These are phyloP conservation scores for Paramecium caudatum DNA, from an alignment of 73 alveolate species.

Conservation along the genomic window DNA sequence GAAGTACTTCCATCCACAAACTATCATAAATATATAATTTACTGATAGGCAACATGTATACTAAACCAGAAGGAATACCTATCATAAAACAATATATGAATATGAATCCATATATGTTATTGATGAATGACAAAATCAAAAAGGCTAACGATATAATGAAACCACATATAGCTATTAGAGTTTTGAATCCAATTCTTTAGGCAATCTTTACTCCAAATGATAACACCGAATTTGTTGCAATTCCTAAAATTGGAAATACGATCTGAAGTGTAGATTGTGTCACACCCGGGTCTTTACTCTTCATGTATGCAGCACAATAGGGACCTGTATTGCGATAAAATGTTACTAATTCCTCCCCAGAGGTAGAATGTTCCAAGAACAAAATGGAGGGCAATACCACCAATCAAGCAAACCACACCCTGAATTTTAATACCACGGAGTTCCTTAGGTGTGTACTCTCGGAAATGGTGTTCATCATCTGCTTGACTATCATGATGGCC, in stretches of 20 bases:
- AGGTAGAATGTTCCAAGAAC: constrained; percentile 65
- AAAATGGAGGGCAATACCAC: constrained; percentile 51
- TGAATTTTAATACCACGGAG: background rate
- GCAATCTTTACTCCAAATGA: constrained; percentile 67
- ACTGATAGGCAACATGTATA: constrained; percentile 62
- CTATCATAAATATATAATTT: background rate
- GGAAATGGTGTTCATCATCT: constrained; percentile 59
- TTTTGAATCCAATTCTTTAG: constrained; percentile 7
- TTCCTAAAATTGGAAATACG: constrained; percentile 64
- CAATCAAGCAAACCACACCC: constrained; percentile 20
- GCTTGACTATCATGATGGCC: constrained; percentile 35
- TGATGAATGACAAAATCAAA: constrained; percentile 24
- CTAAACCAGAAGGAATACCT: constrained; percentile 57
- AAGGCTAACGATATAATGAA: constrained; percentile 34
- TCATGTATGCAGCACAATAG: constrained; percentile 55
- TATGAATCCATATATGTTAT: constrained; percentile 29
- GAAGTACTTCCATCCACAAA: constrained; percentile 69
- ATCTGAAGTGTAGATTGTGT: constrained; percentile 42
- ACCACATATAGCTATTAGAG: constrained; percentile 39
- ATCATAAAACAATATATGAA: constrained; percentile 50
- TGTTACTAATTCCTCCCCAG: constrained; percentile 60
- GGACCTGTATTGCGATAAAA: constrained; percentile 31
- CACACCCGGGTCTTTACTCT: background rate
- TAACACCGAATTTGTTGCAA: constrained; percentile 22
- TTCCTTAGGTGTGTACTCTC: constrained; percentile 48